Evolutionary conservation across 331 rosid genomes (phyloP).

Genomic region (Spiraea crenata): DNA sequence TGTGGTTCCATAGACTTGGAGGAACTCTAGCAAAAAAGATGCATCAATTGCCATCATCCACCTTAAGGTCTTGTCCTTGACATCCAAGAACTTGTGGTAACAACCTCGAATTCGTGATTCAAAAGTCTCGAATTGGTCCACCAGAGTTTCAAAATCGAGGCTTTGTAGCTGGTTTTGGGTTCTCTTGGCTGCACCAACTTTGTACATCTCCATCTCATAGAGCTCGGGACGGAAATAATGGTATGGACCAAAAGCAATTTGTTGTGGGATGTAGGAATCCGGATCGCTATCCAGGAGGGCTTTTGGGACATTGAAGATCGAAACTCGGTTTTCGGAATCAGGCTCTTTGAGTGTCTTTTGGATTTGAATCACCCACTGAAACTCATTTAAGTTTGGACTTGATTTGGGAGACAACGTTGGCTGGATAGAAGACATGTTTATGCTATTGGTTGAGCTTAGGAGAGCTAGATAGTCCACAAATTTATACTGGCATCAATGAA

Average conservation of each 20-base stretch:
- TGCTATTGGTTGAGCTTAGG: conserved; percentile 16
- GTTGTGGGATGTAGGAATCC: conserved; percentile 63
- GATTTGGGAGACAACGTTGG: conserved; percentile 29
- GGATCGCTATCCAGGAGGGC: conserved; percentile 66
- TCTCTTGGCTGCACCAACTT: conserved; percentile 57
- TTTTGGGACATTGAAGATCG: conserved; percentile 69
- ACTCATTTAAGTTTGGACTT: conserved; percentile 49
- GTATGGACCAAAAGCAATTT: conserved; percentile 74
- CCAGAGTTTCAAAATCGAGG: conserved; percentile 40
- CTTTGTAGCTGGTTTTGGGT: conserved; percentile 40
- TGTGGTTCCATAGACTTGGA: conserved; percentile 46
- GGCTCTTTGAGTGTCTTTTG: conserved; percentile 52
- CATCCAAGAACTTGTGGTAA: conserved; percentile 69
- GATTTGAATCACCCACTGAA: conserved; percentile 58
- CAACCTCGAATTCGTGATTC: conserved; percentile 50
- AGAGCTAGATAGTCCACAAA: neutral
- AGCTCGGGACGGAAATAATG: conserved; percentile 73
- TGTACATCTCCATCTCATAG: conserved; percentile 69
- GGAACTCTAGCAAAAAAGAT: conserved; percentile 65
- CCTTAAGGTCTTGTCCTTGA: conserved; percentile 56
- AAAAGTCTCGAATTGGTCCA: conserved; percentile 41
- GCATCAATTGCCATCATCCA: conserved; percentile 81
- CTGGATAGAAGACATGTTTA: conserved; percentile 39
- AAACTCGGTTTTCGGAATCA: conserved; percentile 38
- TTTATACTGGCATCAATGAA: conserved; percentile 12